Conservation (phyloP, 306 rosid species). For the Casuarina cunninghamiana region DNA sequence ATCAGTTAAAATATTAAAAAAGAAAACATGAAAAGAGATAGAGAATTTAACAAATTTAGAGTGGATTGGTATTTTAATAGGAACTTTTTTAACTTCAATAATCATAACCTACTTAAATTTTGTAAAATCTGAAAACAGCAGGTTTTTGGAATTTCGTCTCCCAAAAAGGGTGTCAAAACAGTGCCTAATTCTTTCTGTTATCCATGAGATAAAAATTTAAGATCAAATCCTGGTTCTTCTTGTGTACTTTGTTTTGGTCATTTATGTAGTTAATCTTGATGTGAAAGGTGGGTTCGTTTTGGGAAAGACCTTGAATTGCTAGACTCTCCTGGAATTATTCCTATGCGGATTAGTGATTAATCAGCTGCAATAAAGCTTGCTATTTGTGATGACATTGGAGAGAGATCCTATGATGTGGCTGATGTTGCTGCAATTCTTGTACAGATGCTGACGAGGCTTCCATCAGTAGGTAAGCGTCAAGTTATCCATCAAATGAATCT, state of each 20-base stretch:
- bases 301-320: slow-evolving; percentile 91
- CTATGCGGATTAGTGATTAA: slow-evolving; percentile 94
- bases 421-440: slow-evolving; percentile 93
- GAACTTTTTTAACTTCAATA: not conserved
- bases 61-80: slow-evolving; percentile 10
- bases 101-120: not conserved
- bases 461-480: slow-evolving; percentile 59
- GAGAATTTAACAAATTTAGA: slow-evolving; percentile 1
- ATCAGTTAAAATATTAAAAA: slow-evolving; percentile 4
- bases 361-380: slow-evolving; percentile 94
- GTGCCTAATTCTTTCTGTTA: slow-evolving; percentile 2
- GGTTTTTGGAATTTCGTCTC: not conserved
- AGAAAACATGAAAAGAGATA: not conserved
- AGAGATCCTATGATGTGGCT: slow-evolving; percentile 71
- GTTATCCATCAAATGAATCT: not conserved
- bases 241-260: not conserved
- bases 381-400: slow-evolving; percentile 96
- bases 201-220: slow-evolving; percentile 8
- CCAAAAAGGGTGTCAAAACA: slow-evolving; percentile 12
- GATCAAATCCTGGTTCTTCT: slow-evolving; percentile 14
- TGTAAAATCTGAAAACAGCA: not conserved
- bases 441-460: slow-evolving; percentile 80
- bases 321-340: slow-evolving; percentile 93
- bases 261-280: slow-evolving; percentile 19
- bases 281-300: slow-evolving; percentile 85